phyloP scores from a whole-genome alignment of 306 rosid species.

The Dryas drummondii region DNA sequence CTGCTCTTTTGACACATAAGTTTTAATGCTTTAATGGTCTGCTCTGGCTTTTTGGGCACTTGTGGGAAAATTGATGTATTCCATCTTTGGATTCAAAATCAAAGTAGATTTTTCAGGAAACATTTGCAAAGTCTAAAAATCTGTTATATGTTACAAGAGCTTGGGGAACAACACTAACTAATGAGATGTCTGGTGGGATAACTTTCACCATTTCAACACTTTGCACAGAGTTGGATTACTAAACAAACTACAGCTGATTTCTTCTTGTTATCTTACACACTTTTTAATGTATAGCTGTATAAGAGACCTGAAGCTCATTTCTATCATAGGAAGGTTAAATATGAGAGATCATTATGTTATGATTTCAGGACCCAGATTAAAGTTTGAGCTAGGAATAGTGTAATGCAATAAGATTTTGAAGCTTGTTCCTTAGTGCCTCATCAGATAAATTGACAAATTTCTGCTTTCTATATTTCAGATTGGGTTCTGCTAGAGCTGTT shows the following conservation, averaged over 20 bases:
- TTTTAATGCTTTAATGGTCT: background rate
- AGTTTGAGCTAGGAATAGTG: constrained; percentile 1
- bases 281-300: background rate
- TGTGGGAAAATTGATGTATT: background rate
- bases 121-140: background rate
- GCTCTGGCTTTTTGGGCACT: background rate
- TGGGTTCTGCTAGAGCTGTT: constrained; percentile 99
- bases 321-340: background rate
- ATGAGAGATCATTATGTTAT: background rate
- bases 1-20: background rate
- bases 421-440: background rate
- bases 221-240: background rate
- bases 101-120: background rate
- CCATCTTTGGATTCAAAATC: background rate
- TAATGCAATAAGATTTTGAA: constrained; percentile 9
- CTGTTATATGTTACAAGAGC: background rate
- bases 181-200: background rate
- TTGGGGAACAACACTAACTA: background rate
- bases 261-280: background rate
- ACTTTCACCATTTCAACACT: background rate
- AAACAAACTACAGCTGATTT: background rate
- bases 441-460: constrained; percentile 21
- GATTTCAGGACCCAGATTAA: background rate
- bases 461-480: constrained; percentile 45
- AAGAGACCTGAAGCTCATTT: background rate